These are phyloP conservation scores for Fimicolochytrium jonesii DNA, from an alignment of 192 early-diverging fungal genomes.

Conservation along the genomic window DNA sequence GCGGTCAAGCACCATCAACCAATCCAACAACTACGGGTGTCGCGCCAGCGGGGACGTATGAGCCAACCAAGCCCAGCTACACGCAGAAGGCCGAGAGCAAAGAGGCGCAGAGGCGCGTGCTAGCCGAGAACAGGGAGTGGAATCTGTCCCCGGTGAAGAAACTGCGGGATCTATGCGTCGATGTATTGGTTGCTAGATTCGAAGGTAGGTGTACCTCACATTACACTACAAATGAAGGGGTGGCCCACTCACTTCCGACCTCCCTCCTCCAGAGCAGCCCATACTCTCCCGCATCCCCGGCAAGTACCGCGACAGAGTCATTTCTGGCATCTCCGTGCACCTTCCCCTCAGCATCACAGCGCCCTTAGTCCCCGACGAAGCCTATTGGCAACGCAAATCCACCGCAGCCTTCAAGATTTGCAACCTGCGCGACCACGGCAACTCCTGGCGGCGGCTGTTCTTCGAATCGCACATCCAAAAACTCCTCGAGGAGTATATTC, in stretches of 20 bases:
- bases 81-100: too few relatives aligned
- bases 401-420: constrained; percentile 35
- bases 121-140: constrained; percentile 57
- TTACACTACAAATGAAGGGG: too few relatives aligned
- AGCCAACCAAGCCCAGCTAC: too few relatives aligned
- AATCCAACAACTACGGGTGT: too few relatives aligned
- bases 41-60: too few relatives aligned
- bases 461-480: constrained; percentile 43
- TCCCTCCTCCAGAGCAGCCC: constrained; percentile 42
- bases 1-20: too few relatives aligned
- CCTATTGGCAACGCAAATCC: constrained; percentile 45
- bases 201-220: constrained; percentile 43
- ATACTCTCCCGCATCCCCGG: constrained; percentile 31
- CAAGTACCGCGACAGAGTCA: constrained; percentile 44
- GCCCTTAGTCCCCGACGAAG: constrained; percentile 44
- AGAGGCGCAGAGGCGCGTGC: constrained; percentile 38
- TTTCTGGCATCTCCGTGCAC: constrained; percentile 34
- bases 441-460: constrained; percentile 47
- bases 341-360: constrained; percentile 44
- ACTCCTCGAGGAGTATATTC: constrained; percentile 36
- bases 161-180: constrained; percentile 48
- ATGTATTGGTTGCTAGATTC: constrained; percentile 49
- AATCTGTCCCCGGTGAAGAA: constrained; percentile 53
- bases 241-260: too few relatives aligned
- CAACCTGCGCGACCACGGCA: constrained; percentile 28